Conservation (phyloP, 1,139 yeast species). For the Taiozyma onychis region DNA sequence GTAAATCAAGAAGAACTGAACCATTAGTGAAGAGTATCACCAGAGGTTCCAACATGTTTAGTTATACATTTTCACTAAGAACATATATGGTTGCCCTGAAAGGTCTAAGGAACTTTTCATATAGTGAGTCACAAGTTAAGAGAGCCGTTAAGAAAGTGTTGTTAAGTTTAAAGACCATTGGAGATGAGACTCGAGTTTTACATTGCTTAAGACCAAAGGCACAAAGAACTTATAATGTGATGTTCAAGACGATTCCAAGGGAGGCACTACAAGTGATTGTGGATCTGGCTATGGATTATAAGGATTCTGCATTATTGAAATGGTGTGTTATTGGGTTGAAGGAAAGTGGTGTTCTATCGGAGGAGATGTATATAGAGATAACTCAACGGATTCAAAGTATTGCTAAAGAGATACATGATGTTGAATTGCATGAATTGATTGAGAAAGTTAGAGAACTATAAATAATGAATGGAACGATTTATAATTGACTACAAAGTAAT, state of each 20-base stretch:
- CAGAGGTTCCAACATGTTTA: background rate
- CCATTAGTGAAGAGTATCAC: constrained; percentile 8
- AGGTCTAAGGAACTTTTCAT: constrained; percentile 11
- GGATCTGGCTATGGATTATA: constrained; percentile 6
- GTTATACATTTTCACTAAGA: constrained; percentile 3
- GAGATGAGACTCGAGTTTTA: constrained; percentile 1
- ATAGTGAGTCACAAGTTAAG: constrained; percentile 3
- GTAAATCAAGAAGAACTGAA: constrained; percentile 6
- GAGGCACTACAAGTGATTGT: constrained; percentile 7
- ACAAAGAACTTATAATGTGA: background rate
- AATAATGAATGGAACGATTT: background rate
- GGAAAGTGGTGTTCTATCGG: constrained; percentile 1
- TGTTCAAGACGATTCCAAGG: constrained; percentile 8
- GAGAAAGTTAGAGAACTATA: background rate
- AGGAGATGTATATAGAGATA: constrained; percentile 1
- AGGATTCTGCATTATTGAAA: constrained; percentile 3
- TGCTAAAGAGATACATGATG: background rate
- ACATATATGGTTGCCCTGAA: constrained; percentile 10
- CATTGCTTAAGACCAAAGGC: background rate
- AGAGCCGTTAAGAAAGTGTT: constrained; percentile 11
- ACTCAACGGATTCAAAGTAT: background rate
- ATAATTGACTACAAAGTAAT: too few species aligned
- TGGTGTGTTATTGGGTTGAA: constrained; percentile 7
- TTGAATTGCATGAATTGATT: background rate
- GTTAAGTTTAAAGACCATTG: constrained; percentile 4